Conservation (phyloP, 176 grass and related monocot genomes). For the Oryza rufipogon region DNA sequence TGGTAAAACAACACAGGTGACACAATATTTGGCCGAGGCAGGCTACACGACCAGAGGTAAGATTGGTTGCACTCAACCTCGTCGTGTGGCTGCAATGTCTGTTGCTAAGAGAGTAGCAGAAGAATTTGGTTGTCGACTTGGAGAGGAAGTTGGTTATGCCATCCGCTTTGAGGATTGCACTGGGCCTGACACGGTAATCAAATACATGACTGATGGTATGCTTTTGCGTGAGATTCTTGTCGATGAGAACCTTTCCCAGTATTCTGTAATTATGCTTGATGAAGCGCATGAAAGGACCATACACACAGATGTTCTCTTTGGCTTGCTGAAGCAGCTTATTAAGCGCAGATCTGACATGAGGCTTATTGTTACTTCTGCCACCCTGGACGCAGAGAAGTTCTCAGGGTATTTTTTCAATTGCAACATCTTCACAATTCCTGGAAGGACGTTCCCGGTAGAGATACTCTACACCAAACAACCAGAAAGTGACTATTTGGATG, state of each 20-base stretch:
- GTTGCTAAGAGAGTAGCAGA: conserved; percentile 95
- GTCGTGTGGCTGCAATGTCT: conserved; percentile 90
- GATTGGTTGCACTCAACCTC: conserved; percentile 96
- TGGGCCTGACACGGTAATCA: conserved; percentile 89
- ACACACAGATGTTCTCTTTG: conserved; percentile 89
- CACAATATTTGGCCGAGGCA: conserved; percentile 89
- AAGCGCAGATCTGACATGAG: conserved; percentile 84
- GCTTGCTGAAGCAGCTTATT: conserved; percentile 87
- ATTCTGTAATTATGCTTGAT: conserved; percentile 97
- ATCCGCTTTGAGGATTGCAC: conserved; percentile 97
- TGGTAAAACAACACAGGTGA: conserved; percentile 95
- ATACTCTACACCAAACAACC: conserved; percentile 95
- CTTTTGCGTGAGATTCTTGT: conserved; percentile 95
- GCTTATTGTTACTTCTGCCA: conserved; percentile 96
- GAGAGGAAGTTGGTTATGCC: conserved; percentile 95
- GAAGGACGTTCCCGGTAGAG: conserved; percentile 93
- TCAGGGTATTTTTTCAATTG: conserved; percentile 97
- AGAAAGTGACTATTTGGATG: conserved; percentile 93
- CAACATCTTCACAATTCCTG: conserved; percentile 98
- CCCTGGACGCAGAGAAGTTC: conserved; percentile 97
- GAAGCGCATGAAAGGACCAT: conserved; percentile 99
- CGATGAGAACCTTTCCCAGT: conserved; percentile 85
- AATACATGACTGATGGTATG: conserved; percentile 99
- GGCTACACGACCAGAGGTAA: conserved; percentile 93
- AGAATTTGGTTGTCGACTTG: conserved; percentile 89